These are phyloP conservation scores for Erodium texanum DNA, from an alignment of 441 rosid genomes.

Conservation along the genomic window DNA sequence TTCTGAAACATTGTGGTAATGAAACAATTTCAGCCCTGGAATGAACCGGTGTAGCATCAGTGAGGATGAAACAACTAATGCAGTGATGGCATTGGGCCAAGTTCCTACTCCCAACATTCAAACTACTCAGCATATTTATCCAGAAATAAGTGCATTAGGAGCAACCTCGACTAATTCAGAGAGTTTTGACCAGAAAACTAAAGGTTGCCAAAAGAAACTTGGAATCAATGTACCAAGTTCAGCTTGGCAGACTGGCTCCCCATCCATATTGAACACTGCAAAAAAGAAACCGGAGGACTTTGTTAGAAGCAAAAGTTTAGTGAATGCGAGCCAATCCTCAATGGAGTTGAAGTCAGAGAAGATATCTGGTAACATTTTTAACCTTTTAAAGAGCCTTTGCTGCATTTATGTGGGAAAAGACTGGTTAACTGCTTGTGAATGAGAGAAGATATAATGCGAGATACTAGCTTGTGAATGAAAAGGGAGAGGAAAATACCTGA, in stretches of 20 bases:
- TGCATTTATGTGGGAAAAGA: constrained; percentile 6
- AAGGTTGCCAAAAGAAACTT: not conserved
- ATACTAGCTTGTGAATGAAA: not conserved
- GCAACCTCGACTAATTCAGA: constrained; percentile 21
- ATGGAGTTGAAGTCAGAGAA: constrained; percentile 3
- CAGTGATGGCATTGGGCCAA: constrained; percentile 32
- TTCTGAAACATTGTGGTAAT: not conserved
- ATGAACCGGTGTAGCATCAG: constrained; percentile 62
- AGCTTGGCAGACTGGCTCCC: constrained; percentile 2
- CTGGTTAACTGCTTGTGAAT: not conserved
- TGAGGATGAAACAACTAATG: constrained; percentile 55
- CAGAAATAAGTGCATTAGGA: constrained; percentile 21
- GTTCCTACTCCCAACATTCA: constrained; percentile 40
- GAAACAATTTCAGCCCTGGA: constrained; percentile 42
- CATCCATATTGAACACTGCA: not conserved
- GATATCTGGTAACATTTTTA: not conserved
- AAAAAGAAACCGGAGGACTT: constrained; percentile 3
- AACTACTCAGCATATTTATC: constrained; percentile 31
- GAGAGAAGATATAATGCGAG: too few species aligned
- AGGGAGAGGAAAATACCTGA: not conserved
- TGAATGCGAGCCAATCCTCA: constrained; percentile 1
- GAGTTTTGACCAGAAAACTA: constrained; percentile 25
- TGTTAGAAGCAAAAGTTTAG: constrained; percentile 1
- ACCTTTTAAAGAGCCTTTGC: not conserved
- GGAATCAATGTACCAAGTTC: constrained; percentile 4